Percentiles rank a stretch among this genome's conserved stretches.
Evolutionary conservation across 179 eudicot species (phyloP).

Genomic region (Sideroxylon spinosum): DNA sequence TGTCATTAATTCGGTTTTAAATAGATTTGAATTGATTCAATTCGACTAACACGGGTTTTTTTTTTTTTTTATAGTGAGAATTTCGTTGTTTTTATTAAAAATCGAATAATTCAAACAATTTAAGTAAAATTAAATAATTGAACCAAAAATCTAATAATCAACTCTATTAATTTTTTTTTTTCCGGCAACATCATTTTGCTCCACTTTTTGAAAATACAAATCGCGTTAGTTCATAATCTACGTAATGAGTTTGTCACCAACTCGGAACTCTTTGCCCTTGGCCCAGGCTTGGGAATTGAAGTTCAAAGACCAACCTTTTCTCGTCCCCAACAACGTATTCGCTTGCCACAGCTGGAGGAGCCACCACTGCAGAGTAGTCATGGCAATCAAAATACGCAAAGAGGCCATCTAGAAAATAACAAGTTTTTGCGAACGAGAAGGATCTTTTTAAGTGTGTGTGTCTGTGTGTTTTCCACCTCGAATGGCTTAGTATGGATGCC

Average conservation of each 20-base stretch:
- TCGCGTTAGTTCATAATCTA: background rate
- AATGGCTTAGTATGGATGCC: background rate
- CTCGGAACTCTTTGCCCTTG: constrained; percentile 14
- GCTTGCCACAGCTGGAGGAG: constrained; percentile 7
- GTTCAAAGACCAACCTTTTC: constrained; percentile 4
- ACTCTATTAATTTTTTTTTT: no score
- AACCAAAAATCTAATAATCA: no score
- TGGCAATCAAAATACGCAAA: background rate
- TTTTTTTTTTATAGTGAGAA: no score
- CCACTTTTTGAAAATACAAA: no score
- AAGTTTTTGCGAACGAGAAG: no score
- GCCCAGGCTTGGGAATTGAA: constrained; percentile 15
- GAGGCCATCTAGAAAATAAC: background rate
- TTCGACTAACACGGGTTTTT: no score
- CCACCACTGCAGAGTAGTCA: constrained; percentile 7
- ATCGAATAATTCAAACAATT: no score
- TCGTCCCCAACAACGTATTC: constrained; percentile 17
- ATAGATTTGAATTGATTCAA: no score
- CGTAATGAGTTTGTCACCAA: constrained; percentile 19
- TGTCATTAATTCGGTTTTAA: no score
- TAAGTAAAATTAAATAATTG: no score
- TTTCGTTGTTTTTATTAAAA: no score
- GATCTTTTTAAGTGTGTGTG: background rate
- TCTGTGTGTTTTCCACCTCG: background rate
- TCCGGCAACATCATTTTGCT: no score